Evolutionary conservation across 1,284 basidiomycete species (phyloP).

Genomic region (Rhodotorula sp.): DNA sequence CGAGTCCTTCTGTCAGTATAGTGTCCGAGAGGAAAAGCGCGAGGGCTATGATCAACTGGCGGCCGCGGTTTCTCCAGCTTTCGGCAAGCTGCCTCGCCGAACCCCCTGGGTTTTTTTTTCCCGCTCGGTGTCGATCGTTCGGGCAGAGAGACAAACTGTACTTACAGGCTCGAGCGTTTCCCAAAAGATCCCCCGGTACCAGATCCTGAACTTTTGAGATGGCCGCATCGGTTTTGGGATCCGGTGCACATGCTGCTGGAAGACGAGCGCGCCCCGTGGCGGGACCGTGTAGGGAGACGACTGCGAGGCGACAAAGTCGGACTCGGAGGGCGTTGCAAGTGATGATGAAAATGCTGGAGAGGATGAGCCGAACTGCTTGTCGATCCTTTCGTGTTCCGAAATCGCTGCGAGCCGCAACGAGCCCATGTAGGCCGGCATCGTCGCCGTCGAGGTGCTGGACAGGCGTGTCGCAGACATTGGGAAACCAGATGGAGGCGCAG

Average conservation of each 20-base stretch:
- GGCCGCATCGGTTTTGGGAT: not conserved
- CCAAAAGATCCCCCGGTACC: conserved; percentile 1
- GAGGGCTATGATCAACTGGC: no score
- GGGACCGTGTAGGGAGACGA: not conserved
- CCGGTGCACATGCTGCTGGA: conserved; percentile 10
- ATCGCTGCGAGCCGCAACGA: not conserved
- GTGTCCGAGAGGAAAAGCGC: no score
- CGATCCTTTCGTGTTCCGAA: not conserved
- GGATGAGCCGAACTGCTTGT: no score
- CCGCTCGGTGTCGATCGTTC: not conserved
- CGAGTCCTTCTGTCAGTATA: not conserved
- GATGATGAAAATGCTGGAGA: not conserved
- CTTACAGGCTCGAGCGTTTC: conserved; percentile 9
- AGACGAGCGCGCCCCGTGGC: conserved; percentile 10
- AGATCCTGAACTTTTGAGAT: not conserved
- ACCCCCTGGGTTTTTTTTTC: no score
- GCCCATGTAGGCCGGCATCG: not conserved
- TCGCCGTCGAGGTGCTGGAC: not conserved
- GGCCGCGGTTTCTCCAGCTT: no score
- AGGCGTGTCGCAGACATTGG: not conserved
- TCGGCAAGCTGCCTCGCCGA: no score
- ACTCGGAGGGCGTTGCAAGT: no score
- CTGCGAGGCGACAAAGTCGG: no score
- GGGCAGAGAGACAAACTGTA: not conserved
- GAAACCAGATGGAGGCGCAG: no score